These are phyloP conservation scores for Fraxinus floribunda DNA, from an alignment of 305 asterid species.

Conservation along the genomic window DNA sequence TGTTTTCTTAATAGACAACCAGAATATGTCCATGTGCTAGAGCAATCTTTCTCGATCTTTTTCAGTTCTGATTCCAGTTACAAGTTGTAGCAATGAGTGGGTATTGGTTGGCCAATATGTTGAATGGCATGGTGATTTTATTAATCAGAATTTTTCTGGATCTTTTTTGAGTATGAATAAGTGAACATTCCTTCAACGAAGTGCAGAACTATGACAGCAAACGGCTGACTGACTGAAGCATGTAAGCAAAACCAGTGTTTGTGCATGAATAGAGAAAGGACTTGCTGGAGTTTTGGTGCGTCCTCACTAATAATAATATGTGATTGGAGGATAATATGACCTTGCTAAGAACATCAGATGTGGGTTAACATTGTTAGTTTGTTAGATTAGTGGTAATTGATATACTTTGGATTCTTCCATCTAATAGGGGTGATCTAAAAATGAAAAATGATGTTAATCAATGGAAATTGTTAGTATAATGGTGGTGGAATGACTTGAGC, in stretches of 20 bases:
- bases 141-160: neutral
- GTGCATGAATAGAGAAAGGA: neutral
- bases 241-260: neutral
- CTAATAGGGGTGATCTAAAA: neutral
- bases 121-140: neutral
- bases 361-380: neutral
- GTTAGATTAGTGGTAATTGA: neutral
- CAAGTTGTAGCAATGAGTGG: neutral
- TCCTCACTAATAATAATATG: neutral
- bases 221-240: neutral
- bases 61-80: neutral
- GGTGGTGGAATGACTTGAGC: neutral
- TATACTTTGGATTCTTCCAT: neutral
- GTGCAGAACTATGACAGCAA: neutral
- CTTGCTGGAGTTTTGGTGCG: neutral
- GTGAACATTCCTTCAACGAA: neutral
- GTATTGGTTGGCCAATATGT: neutral
- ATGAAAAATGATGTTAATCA: neutral
- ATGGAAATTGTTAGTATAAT: neutral
- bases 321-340: neutral
- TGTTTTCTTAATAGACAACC: neutral
- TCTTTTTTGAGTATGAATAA: neutral
- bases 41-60: neutral
- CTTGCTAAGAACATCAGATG: neutral
- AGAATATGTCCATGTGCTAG: neutral